A percentile compares a stretch with the other conserved stretches of the same genome.
Conservation (phyloP, 495 filamentous ascomycete species). For the Neurospora hispaniola region DNA sequence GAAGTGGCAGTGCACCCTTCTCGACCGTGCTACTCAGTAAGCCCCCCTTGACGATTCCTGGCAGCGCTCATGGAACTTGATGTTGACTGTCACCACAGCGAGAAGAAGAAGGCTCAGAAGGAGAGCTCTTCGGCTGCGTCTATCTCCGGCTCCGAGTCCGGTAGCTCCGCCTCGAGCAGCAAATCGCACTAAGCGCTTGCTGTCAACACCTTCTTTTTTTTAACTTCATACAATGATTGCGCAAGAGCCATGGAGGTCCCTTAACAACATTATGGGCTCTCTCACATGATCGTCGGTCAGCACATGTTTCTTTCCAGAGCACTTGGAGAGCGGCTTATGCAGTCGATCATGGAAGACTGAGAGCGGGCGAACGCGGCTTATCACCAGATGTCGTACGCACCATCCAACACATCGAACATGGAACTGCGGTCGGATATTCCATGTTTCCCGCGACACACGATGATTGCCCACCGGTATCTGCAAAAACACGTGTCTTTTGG, state of each 20-base stretch:
- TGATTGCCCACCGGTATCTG: background rate
- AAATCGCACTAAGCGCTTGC: slow-evolving; percentile 14
- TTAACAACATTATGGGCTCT: background rate
- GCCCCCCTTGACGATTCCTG: background rate
- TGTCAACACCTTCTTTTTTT: background rate
- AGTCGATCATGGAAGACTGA: background rate
- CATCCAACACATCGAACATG: background rate
- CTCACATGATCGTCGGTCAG: background rate
- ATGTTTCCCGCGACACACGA: background rate
- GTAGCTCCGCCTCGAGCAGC: slow-evolving; percentile 16
- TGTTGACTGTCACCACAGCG: slow-evolving; percentile 15
- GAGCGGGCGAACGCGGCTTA: background rate
- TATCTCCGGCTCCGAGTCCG: slow-evolving; percentile 19
- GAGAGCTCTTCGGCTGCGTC: slow-evolving; percentile 15
- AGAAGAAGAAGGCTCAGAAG: slow-evolving; percentile 19
- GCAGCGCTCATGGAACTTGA: background rate
- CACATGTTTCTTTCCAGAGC: background rate
- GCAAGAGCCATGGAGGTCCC: background rate
- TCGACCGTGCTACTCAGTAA: slow-evolving; percentile 35
- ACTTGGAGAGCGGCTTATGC: background rate
- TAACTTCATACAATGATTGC: background rate
- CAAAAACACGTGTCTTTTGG: background rate
- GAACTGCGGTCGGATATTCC: background rate
- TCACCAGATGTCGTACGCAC: background rate
- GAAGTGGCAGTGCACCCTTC: slow-evolving; percentile 30